Percentiles rank a stretch among this genome's conserved stretches.
These are phyloP conservation scores for Rugosomyces carneus DNA, from an alignment of 1,284 basidiomycete genomes.

Conservation along the genomic window DNA sequence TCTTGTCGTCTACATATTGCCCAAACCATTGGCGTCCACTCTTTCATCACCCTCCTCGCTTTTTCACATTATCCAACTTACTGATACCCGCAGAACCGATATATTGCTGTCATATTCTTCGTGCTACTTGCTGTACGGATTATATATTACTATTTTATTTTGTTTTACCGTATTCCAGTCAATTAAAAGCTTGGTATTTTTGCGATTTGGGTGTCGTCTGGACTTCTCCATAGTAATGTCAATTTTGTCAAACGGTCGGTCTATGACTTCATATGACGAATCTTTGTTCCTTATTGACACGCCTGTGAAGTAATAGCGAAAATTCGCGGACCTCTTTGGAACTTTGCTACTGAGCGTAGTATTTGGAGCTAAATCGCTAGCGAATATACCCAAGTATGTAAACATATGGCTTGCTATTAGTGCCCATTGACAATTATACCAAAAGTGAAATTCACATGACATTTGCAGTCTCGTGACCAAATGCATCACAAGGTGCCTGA, in stretches of 20 bases:
- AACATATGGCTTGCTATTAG: no score
- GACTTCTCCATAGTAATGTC: no score
- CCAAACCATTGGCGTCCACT: constrained; percentile 1
- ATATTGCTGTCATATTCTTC: constrained; percentile 7
- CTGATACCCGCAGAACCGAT: constrained; percentile 12
- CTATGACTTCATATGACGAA: no score
- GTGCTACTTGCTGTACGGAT: constrained; percentile 15
- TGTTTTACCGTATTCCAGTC: constrained; percentile 8
- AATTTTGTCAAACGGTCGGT: no score
- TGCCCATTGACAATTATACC: neutral
- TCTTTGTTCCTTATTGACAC: no score
- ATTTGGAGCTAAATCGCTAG: no score
- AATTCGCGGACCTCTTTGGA: no score
- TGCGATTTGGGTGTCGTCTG: no score
- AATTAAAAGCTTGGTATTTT: neutral
- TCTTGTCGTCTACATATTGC: no score
- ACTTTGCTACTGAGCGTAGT: no score
- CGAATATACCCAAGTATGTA: no score
- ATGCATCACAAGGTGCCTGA: constrained; percentile 4
- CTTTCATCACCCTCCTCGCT: constrained; percentile 1
- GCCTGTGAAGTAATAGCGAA: no score
- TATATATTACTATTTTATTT: constrained; percentile 18
- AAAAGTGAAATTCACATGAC: neutral
- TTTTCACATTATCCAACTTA: neutral
- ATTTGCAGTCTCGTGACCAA: constrained; percentile 3